Evolutionary conservation across 2,329 filamentous ascomycete genomes (phyloP), one percentile per base, ranked within the genome.

Genomic region (Cephalotrichum gorgonifer): DNA sequence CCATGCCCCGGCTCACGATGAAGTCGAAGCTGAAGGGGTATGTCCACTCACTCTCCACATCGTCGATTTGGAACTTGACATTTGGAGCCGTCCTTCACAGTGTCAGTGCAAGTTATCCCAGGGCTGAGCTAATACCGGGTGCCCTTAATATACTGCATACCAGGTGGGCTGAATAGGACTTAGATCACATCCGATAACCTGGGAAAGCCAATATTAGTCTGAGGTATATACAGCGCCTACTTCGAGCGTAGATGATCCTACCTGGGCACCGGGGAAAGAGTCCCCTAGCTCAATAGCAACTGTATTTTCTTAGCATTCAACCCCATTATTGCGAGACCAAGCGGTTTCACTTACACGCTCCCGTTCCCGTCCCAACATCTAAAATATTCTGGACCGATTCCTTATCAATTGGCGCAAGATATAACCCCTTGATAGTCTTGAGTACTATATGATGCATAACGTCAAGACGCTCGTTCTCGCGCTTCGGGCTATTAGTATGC

Each of bases 251-350:
- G 33, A n/a, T n/a, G n/a, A n/a, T 42, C 8, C 14, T 43, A 45
- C 26, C 43, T 57, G 47, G 12, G 59, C 55, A 7, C 52, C 52
- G 5, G 58, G 58, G 30, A 53, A 54, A 15, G 45, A 5, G 42
- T 61, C 58, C 9, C 54, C 57, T 3, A 59, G 53, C 49, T 75
- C 74, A 48, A 79, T 76, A 4, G 75, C 71, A 75, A 15, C 22
- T 27, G 26, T 43, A 43, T 4, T 11, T 6, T n/a, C 20, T 25
- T n/a, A 12, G 8, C 26, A 28, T 42, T 42, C 12, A 14, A 12
- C 39, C 4, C 15, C 8, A 42, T 17, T 3, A 8, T 25, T 42
- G 15, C 39, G 6, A 9, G 9, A n/a, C n/a, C 14, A 20, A 42
- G 50, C 17, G 6, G 9, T 26, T 50, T 42, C 33, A 54, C 52